These are phyloP conservation scores for Aureobasidium zeae DNA, from an alignment of 2,329 filamentous ascomycete species.

Conservation along the genomic window DNA sequence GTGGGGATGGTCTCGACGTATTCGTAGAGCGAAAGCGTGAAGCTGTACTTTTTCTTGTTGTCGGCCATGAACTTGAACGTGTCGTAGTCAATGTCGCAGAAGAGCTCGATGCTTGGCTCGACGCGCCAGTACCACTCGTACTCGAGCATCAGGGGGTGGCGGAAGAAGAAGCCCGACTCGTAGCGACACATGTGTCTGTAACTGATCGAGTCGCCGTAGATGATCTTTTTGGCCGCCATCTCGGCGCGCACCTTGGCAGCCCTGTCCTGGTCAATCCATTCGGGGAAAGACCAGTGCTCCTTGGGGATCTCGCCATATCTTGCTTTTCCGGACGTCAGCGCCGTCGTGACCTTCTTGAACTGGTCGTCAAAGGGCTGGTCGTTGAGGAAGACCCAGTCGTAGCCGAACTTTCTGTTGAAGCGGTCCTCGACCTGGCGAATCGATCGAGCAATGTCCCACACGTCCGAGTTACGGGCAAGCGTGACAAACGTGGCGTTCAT, in stretches of 20 bases:
- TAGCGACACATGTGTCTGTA: conserved; percentile 99
- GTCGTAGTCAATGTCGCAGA: conserved; percentile 91
- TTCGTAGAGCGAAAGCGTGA: conserved; percentile 90
- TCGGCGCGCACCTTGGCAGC: conserved; percentile 84
- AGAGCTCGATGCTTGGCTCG: conserved; percentile 92
- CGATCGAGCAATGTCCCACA: conserved; percentile 94
- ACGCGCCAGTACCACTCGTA: conserved; percentile 99
- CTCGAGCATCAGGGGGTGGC: conserved; percentile 82
- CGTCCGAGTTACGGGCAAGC: conserved; percentile 80
- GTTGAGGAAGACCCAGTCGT: conserved; percentile 99
- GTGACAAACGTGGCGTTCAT: conserved; percentile 98
- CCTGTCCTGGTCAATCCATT: conserved; percentile 91
- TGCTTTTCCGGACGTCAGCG: conserved; percentile 85
- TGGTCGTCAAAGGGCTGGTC: conserved; percentile 86
- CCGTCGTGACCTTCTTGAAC: conserved; percentile 85
- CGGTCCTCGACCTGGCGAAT: conserved; percentile 96
- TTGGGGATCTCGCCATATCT: conserved; percentile 80
- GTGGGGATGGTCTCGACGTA: conserved; percentile 95
- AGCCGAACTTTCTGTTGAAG: conserved; percentile 94
- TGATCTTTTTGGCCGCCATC: conserved; percentile 90
- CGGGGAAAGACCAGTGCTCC: conserved; percentile 96
- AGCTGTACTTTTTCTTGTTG: conserved; percentile 96
- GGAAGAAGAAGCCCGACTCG: conserved; percentile 99
- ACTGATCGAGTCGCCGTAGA: conserved; percentile 93
- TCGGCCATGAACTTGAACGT: conserved; percentile 96